These are phyloP conservation scores for Fusarium coicis DNA, from an alignment of 2,329 filamentous ascomycete genomes.

Conservation along the genomic window DNA sequence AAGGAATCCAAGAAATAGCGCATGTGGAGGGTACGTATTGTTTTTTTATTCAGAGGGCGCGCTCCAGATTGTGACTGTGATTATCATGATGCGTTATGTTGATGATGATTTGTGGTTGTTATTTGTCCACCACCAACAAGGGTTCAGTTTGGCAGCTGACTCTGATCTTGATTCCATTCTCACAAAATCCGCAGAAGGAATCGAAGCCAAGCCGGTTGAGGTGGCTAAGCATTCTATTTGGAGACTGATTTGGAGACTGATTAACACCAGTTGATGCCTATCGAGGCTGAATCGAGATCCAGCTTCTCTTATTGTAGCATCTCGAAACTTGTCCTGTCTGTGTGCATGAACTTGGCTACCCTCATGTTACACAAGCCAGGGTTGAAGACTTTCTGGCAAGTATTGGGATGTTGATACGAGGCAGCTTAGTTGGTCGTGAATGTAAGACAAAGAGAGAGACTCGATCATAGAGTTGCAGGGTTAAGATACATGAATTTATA, in stretches of 20 bases:
- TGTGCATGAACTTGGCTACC: constrained; percentile 19
- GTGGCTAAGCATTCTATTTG: constrained; percentile 7
- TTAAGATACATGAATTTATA: background rate
- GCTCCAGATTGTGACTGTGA: constrained; percentile 9
- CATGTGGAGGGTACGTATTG: constrained; percentile 26
- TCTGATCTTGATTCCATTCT: background rate
- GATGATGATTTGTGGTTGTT: constrained; percentile 13
- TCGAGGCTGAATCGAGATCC: constrained; percentile 29
- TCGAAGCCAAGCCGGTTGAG: background rate
- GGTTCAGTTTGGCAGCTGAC: constrained; percentile 9
- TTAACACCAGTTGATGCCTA: background rate
- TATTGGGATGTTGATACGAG: background rate
- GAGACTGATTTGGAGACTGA: constrained; percentile 5
- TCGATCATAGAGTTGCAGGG: background rate
- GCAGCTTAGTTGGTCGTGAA: background rate
- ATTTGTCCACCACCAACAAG: constrained; percentile 7
- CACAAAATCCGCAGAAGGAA: background rate
- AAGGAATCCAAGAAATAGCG: constrained; percentile 31
- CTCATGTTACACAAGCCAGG: constrained; percentile 17
- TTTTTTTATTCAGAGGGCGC: constrained; percentile 12
- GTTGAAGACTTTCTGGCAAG: background rate
- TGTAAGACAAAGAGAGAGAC: background rate
- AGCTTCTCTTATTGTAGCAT: constrained; percentile 10
- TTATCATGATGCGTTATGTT: constrained; percentile 4
- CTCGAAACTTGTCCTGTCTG: constrained; percentile 14